Evolutionary conservation across 1,139 yeast species (phyloP).

Genomic region (Hanseniaspora uvarum): DNA sequence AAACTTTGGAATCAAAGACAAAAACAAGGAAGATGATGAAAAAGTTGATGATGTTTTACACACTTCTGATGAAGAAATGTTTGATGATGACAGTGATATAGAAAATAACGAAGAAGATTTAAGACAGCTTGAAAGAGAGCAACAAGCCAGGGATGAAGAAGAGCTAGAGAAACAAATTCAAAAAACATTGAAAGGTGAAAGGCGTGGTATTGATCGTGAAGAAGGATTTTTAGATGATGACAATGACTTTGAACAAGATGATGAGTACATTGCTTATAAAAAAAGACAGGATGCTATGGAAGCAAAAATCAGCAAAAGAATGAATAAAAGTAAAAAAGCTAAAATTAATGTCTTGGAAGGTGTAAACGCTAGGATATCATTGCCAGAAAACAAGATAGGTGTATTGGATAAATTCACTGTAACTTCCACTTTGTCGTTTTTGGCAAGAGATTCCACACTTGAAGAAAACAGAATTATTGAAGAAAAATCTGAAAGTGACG

Average conservation of each 20-base stretch:
- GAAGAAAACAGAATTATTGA: constrained; percentile 41
- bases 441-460: constrained; percentile 57
- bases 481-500: background rate
- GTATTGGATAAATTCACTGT: constrained; percentile 58
- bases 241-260: constrained; percentile 19
- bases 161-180: constrained; percentile 10
- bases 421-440: constrained; percentile 31
- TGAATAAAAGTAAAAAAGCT: constrained; percentile 23
- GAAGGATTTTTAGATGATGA: constrained; percentile 20
- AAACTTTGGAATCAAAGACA: background rate
- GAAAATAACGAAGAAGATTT: constrained; percentile 19
- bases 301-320: constrained; percentile 34
- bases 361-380: constrained; percentile 34
- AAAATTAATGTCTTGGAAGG: constrained; percentile 14
- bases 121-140: constrained; percentile 14
- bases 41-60: constrained; percentile 17
- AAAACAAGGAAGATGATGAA: constrained; percentile 18
- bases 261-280: constrained; percentile 23
- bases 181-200: constrained; percentile 14
- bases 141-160: constrained; percentile 7
- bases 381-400: constrained; percentile 76
- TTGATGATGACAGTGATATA: constrained; percentile 12
- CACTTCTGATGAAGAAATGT: constrained; percentile 12
- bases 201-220: constrained; percentile 12
- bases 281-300: constrained; percentile 35